Conservation (phyloP, 179 eudicot species). For the Patellifolia procumbens region DNA sequence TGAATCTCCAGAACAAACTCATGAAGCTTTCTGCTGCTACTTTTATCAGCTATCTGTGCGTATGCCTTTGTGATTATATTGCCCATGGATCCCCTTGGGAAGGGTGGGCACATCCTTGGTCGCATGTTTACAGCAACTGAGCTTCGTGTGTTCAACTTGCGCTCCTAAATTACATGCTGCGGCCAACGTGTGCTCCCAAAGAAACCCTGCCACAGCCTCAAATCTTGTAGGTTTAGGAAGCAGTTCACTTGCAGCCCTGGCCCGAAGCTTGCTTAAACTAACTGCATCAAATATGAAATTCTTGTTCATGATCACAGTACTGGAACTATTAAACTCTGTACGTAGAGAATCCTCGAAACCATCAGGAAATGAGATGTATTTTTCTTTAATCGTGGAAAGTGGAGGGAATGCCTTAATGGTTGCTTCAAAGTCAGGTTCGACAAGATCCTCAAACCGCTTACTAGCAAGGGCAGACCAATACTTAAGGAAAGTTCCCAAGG, state of each 20-base stretch:
- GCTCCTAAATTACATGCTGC: not conserved
- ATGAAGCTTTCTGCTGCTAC: not conserved
- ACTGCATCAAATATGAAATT: no score
- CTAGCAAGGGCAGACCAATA: slow-evolving; percentile 12
- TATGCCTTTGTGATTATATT: not conserved
- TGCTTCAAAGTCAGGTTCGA: slow-evolving; percentile 22
- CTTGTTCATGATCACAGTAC: no score
- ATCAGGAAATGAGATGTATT: no score
- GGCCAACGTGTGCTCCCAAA: not conserved
- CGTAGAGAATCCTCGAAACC: no score
- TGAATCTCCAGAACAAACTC: slow-evolving; percentile 18
- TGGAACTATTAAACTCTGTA: no score
- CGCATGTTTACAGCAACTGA: slow-evolving; percentile 17
- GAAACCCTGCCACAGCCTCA: not conserved
- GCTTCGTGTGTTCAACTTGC: not conserved
- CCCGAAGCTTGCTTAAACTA: no score
- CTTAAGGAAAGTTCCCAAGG: slow-evolving; percentile 6
- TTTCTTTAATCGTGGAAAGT: not conserved
- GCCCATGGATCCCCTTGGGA: slow-evolving; percentile 16
- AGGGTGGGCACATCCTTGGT: slow-evolving; percentile 7
- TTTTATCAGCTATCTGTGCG: not conserved
- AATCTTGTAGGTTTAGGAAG: no score
- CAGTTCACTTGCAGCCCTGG: no score
- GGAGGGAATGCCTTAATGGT: not conserved
- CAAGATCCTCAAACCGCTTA: not conserved